phyloP scores from a whole-genome alignment of 1,284 basidiomycete species.

The Boletus mariae region DNA sequence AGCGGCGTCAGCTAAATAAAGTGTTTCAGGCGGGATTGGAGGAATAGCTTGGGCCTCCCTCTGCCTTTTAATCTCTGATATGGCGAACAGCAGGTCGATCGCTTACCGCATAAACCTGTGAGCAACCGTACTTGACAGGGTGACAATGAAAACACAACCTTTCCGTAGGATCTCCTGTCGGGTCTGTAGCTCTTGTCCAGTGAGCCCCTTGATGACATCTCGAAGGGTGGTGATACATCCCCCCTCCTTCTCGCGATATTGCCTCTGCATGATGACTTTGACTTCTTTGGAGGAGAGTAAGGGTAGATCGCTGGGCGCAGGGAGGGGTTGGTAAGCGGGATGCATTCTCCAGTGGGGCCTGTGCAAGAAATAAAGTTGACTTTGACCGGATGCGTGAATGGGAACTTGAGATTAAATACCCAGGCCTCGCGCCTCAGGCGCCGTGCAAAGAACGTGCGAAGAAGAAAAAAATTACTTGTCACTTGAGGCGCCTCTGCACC shows the following conservation, averaged over 20 bases:
- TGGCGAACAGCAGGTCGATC: constrained; percentile 5
- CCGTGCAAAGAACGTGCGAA: too few species aligned
- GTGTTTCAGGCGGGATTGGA: neutral
- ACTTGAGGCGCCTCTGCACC: too few species aligned
- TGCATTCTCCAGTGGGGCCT: neutral
- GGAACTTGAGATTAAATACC: neutral
- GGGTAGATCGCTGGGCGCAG: too few species aligned
- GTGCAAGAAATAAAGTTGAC: neutral
- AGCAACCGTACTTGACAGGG: neutral
- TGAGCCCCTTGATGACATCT: constrained; percentile 15
- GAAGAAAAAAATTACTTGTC: neutral
- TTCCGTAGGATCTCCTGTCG: constrained; percentile 22
- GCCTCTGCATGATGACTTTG: constrained; percentile 16
- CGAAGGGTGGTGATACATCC: constrained; percentile 13
- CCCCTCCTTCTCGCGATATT: constrained; percentile 23
- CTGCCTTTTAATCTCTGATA: neutral
- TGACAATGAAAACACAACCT: constrained; percentile 13
- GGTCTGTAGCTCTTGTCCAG: constrained; percentile 13
- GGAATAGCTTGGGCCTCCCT: neutral
- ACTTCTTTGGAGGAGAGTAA: neutral
- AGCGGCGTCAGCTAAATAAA: too few species aligned
- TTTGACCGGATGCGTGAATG: neutral
- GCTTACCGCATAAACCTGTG: constrained; percentile 6
- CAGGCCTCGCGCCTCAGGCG: neutral
- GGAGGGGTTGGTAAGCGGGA: neutral